Evolutionary conservation across 805 yeast genomes (phyloP).

Genomic region (Spencermartinsiella europaea): DNA sequence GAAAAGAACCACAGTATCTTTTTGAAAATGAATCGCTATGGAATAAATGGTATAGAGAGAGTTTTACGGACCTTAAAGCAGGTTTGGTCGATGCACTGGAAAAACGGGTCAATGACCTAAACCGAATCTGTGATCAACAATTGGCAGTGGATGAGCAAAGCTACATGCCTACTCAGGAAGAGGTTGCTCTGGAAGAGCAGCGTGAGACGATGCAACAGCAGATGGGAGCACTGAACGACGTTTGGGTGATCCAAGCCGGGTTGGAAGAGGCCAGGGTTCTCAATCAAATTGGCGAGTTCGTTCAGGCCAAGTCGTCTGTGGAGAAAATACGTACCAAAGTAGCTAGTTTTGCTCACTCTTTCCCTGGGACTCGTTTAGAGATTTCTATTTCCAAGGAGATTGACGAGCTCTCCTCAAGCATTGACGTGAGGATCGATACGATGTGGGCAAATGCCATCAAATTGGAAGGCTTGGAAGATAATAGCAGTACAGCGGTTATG

Average conservation of each 20-base stretch:
- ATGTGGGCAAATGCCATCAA: slow-evolving; percentile 14
- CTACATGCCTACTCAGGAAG: slow-evolving; percentile 9
- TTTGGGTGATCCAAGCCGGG: slow-evolving; percentile 22
- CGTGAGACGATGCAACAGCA: slow-evolving; percentile 3
- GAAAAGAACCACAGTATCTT: background rate
- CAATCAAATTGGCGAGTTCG: slow-evolving; percentile 17
- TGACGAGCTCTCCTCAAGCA: background rate
- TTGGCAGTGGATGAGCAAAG: background rate
- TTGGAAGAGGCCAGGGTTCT: slow-evolving; percentile 19
- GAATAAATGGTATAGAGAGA: background rate
- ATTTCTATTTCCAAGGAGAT: slow-evolving; percentile 7
- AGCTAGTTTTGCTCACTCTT: slow-evolving; percentile 7
- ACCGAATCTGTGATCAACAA: background rate
- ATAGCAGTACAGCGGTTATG: background rate
- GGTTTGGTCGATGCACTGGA: background rate
- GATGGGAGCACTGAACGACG: slow-evolving; percentile 14
- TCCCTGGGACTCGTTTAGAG: slow-evolving; percentile 10
- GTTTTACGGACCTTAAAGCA: background rate
- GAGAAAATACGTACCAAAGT: slow-evolving; percentile 12
- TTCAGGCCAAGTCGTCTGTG: slow-evolving; percentile 15
- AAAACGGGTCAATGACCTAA: background rate
- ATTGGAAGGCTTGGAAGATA: slow-evolving; percentile 4
- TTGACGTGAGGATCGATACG: slow-evolving; percentile 6
- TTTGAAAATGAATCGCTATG: background rate
- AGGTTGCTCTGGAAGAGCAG: slow-evolving; percentile 5